Percentiles rank a stretch among this genome's conserved stretches.
Conservation (phyloP, 768 basidiomycete genomes). For the Tulasnella sp. region DNA sequence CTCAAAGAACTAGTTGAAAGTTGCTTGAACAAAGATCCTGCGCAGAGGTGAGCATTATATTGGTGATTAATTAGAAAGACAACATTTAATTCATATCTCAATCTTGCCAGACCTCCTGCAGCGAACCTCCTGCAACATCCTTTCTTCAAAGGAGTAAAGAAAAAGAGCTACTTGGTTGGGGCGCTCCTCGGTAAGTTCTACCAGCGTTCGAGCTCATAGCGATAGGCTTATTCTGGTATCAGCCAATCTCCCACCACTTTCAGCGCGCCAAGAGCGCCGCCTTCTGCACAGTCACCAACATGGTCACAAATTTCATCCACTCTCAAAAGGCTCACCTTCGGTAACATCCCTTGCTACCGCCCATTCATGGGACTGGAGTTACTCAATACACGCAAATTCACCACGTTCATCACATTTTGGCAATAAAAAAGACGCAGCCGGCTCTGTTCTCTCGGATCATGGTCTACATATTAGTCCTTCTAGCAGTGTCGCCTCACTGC, state of each 20-base stretch:
- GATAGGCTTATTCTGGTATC: background rate
- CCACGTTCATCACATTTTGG: too few species aligned
- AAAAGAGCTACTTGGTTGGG: slow-evolving; percentile 62
- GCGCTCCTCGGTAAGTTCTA: slow-evolving; percentile 47
- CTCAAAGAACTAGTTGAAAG: slow-evolving; percentile 75
- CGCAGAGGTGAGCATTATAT: slow-evolving; percentile 39
- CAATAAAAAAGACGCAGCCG: too few species aligned
- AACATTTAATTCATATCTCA: too few species aligned
- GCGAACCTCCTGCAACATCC: slow-evolving; percentile 58
- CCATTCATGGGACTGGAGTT: slow-evolving; percentile 9
- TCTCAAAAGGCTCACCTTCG: slow-evolving; percentile 7
- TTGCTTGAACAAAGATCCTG: slow-evolving; percentile 77
- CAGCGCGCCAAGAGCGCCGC: slow-evolving; percentile 55
- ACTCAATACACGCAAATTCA: slow-evolving; percentile 2
- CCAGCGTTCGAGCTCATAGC: background rate
- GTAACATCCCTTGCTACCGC: background rate
- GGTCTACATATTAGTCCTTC: too few species aligned
- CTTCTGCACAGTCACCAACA: background rate
- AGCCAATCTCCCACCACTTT: slow-evolving; percentile 55
- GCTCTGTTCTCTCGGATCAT: too few species aligned
- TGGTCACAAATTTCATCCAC: slow-evolving; percentile 1
- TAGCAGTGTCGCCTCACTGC: too few species aligned
- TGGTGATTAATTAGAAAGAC: background rate
- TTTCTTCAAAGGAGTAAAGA: slow-evolving; percentile 72
- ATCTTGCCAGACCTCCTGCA: slow-evolving; percentile 60